Percentiles rank a stretch among this genome's conserved stretches.
phyloP scores from a whole-genome alignment of 768 basidiomycete genomes.

The Rhizopogon vinicolor region DNA sequence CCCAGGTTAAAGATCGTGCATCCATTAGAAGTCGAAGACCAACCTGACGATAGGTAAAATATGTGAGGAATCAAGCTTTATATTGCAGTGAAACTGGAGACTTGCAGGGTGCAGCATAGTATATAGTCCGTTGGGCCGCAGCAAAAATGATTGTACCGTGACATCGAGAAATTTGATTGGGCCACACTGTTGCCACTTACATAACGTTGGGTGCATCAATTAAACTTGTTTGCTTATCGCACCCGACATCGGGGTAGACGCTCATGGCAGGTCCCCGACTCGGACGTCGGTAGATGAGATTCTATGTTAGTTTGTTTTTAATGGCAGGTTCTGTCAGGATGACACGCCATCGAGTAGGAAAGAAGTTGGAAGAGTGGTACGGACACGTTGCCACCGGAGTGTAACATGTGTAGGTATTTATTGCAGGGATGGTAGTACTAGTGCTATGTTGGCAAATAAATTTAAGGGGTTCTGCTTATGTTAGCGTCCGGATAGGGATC shows the following conservation, averaged over 20 bases:
- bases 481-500: constrained; percentile 2
- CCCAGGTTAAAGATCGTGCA: background rate
- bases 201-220: background rate
- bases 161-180: background rate
- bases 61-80: too few species aligned
- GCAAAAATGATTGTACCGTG: background rate
- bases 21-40: background rate
- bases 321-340: constrained; percentile 4
- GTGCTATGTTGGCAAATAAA: background rate
- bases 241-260: background rate
- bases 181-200: background rate
- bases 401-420: too few species aligned
- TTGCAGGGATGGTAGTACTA: background rate
- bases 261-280: background rate
- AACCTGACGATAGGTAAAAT: too few species aligned
- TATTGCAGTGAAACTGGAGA: too few species aligned
- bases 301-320: background rate
- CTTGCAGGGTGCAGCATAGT: background rate
- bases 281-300: background rate
- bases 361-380: background rate
- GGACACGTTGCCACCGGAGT: background rate
- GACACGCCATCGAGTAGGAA: constrained; percentile 1
- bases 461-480: constrained; percentile 10
- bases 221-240: constrained; percentile 1
- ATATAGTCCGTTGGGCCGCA: background rate